Evolutionary conservation across 2,329 filamentous ascomycete species (phyloP).

Genomic region (Neopestalotiopsis sp.): DNA sequence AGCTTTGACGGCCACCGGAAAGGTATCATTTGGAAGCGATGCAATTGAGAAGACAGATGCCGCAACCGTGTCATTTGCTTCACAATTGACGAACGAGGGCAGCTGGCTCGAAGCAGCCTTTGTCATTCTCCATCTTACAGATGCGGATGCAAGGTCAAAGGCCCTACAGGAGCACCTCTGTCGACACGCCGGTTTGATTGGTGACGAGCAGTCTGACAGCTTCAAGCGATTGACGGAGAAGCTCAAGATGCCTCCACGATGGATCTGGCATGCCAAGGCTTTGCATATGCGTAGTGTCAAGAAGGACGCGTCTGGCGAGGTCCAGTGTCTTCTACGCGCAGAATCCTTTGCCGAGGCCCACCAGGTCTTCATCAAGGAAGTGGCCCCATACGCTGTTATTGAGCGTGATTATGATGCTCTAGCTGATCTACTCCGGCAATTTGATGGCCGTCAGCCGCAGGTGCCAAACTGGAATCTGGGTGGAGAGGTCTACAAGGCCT

Average conservation of each 20-base stretch:
- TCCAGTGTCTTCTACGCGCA: constrained; percentile 80
- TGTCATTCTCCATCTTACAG: constrained; percentile 77
- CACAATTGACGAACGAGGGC: constrained; percentile 65
- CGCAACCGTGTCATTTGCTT: constrained; percentile 68
- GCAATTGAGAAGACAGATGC: constrained; percentile 68
- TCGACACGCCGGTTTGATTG: constrained; percentile 71
- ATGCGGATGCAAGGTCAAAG: constrained; percentile 64
- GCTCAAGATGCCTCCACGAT: constrained; percentile 73
- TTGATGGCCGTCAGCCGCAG: constrained; percentile 64
- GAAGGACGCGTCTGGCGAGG: constrained; percentile 72
- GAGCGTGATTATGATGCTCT: constrained; percentile 78
- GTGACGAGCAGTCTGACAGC: constrained; percentile 57
- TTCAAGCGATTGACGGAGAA: constrained; percentile 66
- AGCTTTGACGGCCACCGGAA: constrained; percentile 59
- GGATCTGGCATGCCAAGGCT: constrained; percentile 89
- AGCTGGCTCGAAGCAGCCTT: constrained; percentile 76
- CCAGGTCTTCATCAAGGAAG: constrained; percentile 76
- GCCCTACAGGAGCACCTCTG: constrained; percentile 76
- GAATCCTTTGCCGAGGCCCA: constrained; percentile 82
- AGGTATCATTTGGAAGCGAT: constrained; percentile 57
- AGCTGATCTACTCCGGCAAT: constrained; percentile 71
- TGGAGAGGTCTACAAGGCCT: constrained; percentile 76
- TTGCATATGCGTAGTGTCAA: constrained; percentile 77
- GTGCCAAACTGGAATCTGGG: constrained; percentile 79
- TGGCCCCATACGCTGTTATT: constrained; percentile 83